phyloP scores from a whole-genome alignment of 331 rosid genomes.

The Phaseolus coccineus region DNA sequence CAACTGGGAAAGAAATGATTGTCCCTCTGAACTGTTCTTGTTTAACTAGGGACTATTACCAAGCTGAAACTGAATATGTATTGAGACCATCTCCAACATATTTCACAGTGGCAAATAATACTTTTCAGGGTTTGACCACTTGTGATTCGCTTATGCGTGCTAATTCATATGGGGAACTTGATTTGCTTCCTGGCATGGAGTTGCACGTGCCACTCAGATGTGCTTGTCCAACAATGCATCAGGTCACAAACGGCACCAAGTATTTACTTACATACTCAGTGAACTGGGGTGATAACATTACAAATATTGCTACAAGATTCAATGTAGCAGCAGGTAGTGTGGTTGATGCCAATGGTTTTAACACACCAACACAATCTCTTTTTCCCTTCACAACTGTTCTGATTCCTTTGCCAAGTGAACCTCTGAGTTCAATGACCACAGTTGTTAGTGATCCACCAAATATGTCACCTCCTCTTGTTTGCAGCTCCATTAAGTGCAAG shows the following conservation, averaged over 20 bases:
- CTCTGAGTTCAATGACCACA: slow-evolving; percentile 51
- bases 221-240: slow-evolving; percentile 69
- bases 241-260: slow-evolving; percentile 50
- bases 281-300: slow-evolving; percentile 49
- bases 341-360: slow-evolving; percentile 60
- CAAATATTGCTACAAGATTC: slow-evolving; percentile 52
- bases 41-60: slow-evolving; percentile 45
- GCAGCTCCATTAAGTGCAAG: slow-evolving; percentile 10
- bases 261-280: slow-evolving; percentile 60
- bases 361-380: slow-evolving; percentile 26
- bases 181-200: slow-evolving; percentile 47
- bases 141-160: slow-evolving; percentile 57
- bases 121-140: slow-evolving; percentile 64
- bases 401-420: slow-evolving; percentile 62
- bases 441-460: slow-evolving; percentile 32
- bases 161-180: slow-evolving; percentile 47
- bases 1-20: slow-evolving; percentile 57
- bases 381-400: slow-evolving; percentile 62
- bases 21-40: slow-evolving; percentile 67
- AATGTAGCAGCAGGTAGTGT: slow-evolving; percentile 43
- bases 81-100: slow-evolving; percentile 33
- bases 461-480: slow-evolving; percentile 28
- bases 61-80: slow-evolving; percentile 52
- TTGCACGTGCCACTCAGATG: slow-evolving; percentile 70
- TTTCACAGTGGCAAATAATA: slow-evolving; percentile 42